Evolutionary conservation across 2,329 filamentous ascomycete species (phyloP).

Genomic region (Fusarium drepaniforme): DNA sequence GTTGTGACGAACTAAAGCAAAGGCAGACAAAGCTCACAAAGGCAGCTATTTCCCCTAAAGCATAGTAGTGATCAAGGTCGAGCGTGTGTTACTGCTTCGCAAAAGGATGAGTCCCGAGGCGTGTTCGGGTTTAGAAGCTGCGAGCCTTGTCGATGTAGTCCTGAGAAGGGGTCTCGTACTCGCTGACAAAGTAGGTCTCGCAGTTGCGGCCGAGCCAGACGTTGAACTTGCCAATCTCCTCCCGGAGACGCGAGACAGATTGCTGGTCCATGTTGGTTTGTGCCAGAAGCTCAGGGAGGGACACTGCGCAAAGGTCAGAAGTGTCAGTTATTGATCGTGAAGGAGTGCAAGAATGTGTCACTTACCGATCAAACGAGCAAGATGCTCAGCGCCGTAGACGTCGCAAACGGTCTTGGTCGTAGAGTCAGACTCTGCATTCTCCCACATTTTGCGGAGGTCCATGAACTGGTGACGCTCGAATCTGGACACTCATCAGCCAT

Average conservation of each 20-base stretch:
- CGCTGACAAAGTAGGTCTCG: slow-evolving; percentile 79
- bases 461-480: slow-evolving; percentile 93
- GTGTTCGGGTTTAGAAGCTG: slow-evolving; percentile 49
- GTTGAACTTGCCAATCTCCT: slow-evolving; percentile 89
- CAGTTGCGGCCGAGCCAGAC: slow-evolving; percentile 86
- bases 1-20: not conserved
- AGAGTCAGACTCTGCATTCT: slow-evolving; percentile 70
- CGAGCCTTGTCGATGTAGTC: slow-evolving; percentile 79
- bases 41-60: not conserved
- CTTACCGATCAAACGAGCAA: slow-evolving; percentile 89
- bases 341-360: slow-evolving; percentile 13
- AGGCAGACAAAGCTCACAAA: not conserved
- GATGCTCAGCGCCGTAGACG: slow-evolving; percentile 92
- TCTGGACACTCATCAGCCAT: slow-evolving; percentile 57
- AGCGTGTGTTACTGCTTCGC: not conserved
- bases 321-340: slow-evolving; percentile 7
- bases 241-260: slow-evolving; percentile 86
- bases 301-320: slow-evolving; percentile 66
- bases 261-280: slow-evolving; percentile 99
- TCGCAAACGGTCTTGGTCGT: slow-evolving; percentile 80
- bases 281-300: slow-evolving; percentile 91
- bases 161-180: slow-evolving; percentile 79
- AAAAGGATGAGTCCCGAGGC: not conserved
- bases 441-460: slow-evolving; percentile 79
- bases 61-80: not conserved